These are phyloP conservation scores for Wickerhamomyces silvicola DNA, from an alignment of 805 yeast species.

Conservation along the genomic window DNA sequence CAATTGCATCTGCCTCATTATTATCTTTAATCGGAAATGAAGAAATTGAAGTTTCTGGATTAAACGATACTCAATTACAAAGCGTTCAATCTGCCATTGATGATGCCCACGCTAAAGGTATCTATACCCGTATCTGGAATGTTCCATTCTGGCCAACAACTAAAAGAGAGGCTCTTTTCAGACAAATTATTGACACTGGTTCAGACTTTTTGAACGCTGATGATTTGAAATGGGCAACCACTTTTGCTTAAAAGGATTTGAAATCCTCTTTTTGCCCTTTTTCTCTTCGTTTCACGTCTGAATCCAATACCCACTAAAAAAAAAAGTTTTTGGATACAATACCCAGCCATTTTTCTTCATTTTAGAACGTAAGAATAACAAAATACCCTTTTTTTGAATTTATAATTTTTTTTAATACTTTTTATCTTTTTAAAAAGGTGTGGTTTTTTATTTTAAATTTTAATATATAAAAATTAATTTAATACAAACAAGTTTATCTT, in stretches of 20 bases:
- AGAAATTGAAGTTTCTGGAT: conserved; percentile 20
- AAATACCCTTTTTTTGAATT: no score
- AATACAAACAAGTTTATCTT: no score
- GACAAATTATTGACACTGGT: conserved; percentile 40
- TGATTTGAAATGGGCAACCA: conserved; percentile 39
- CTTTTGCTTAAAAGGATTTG: conserved; percentile 12
- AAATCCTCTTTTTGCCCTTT: no score
- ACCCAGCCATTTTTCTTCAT: no score
- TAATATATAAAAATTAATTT: no score
- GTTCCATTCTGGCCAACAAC: conserved; percentile 62
- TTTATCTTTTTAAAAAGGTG: no score
- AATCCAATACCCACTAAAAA: no score
- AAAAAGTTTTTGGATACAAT: no score
- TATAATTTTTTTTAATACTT: no score
- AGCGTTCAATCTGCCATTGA: conserved; percentile 25
- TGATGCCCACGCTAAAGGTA: conserved; percentile 43
- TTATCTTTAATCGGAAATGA: conserved; percentile 17
- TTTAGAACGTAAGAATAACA: no score
- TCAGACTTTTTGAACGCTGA: conserved; percentile 64
- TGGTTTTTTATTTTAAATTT: no score
- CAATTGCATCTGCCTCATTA: conserved; percentile 44
- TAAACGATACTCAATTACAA: conserved; percentile 30
- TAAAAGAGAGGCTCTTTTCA: conserved; percentile 41
- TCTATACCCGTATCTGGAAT: conserved; percentile 68
- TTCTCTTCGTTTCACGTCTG: no score